Conservation (phyloP, 306 rosid species). For the Citrullus mucosospermus region DNA sequence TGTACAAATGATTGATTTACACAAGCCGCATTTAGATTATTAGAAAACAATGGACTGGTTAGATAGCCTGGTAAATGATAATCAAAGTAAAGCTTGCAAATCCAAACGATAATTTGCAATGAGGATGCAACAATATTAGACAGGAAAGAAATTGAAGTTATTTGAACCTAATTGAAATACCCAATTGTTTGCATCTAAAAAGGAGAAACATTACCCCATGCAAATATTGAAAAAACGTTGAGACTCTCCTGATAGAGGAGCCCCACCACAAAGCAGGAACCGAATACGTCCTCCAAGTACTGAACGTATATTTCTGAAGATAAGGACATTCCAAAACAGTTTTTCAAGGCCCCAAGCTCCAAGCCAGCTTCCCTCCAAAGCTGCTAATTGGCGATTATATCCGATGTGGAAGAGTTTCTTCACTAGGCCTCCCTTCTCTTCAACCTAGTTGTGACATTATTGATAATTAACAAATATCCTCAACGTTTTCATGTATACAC, state of each 20-base stretch:
- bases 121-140: not conserved
- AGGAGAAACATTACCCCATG: conserved; percentile 54
- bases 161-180: not conserved
- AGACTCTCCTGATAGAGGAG: conserved; percentile 79
- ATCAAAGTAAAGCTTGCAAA: not conserved
- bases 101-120: not conserved
- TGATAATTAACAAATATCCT: not conserved
- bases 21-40: not conserved
- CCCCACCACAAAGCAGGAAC: conserved; percentile 82
- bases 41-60: not conserved
- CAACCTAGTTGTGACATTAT: conserved; percentile 37
- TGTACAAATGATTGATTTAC: not conserved
- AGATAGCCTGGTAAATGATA: not conserved
- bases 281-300: conserved; percentile 65
- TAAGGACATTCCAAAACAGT: conserved; percentile 51
- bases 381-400: conserved; percentile 50
- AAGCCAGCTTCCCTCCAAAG: conserved; percentile 90
- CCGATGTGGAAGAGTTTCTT: conserved; percentile 54
- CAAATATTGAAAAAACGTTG: conserved; percentile 78
- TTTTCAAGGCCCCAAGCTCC: conserved; percentile 92
- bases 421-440: conserved; percentile 47
- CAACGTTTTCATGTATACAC: not conserved
- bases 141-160: not conserved
- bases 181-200: not conserved
- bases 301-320: conserved; percentile 47